Evolutionary conservation across 129 eudicot genomes (phyloP).

Genomic region (Flaveria bidentis): DNA sequence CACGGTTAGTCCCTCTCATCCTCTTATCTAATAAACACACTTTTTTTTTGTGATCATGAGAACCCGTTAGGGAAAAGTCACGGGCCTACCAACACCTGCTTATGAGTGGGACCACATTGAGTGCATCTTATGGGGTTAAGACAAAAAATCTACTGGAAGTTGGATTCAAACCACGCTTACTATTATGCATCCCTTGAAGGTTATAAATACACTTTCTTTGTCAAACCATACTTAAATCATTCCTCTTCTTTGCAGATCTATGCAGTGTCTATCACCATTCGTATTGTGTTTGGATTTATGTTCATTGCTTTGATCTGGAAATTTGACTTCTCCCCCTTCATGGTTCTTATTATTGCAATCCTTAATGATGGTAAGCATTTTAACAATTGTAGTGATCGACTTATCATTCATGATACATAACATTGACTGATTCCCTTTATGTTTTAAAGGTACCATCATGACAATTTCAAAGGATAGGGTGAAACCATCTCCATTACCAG

Average conservation of each 20-base stretch:
- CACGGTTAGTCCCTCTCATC: neutral
- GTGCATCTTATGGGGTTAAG: neutral
- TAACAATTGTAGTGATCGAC: neutral
- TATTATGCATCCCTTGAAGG: neutral
- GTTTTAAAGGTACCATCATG: constrained; percentile 18
- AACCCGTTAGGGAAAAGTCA: neutral
- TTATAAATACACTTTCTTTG: neutral
- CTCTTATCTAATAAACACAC: neutral
- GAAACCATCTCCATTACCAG: constrained; percentile 18
- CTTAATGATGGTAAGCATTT: constrained; percentile 9
- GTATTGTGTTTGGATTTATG: constrained; percentile 17
- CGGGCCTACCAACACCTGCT: neutral
- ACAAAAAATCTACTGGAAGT: too few relatives aligned
- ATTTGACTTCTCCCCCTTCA: constrained; percentile 17
- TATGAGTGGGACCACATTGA: too few relatives aligned
- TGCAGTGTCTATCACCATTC: constrained; percentile 15
- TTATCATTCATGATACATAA: neutral
- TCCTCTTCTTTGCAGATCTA: constrained; percentile 6
- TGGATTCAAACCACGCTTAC: too few relatives aligned
- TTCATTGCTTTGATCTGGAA: constrained; percentile 12
- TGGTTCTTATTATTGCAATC: constrained; percentile 13
- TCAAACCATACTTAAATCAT: neutral
- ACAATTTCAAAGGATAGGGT: constrained; percentile 20
- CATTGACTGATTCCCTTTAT: neutral
- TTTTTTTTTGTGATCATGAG: neutral